phyloP scores from a whole-genome alignment of 306 rosid species.

The Citrullus colocynthis region DNA sequence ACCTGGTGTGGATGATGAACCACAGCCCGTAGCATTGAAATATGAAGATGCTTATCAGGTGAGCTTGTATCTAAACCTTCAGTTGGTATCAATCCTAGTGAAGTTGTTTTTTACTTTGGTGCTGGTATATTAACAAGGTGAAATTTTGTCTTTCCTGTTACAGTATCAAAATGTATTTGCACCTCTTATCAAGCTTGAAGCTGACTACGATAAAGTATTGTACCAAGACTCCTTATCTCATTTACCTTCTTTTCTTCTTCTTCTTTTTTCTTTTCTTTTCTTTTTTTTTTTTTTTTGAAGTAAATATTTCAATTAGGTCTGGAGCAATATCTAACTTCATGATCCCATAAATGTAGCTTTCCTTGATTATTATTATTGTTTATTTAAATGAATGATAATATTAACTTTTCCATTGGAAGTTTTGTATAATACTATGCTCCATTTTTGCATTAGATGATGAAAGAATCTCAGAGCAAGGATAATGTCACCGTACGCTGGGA shows the following conservation, averaged over 20 bases:
- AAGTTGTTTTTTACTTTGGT: background rate
- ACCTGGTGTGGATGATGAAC: conserved; percentile 99
- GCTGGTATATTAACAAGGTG: conserved; percentile 14
- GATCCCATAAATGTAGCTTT: background rate
- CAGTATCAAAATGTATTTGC: conserved; percentile 99
- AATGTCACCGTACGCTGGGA: conserved; percentile 94
- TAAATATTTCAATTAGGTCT: background rate
- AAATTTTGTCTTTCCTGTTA: conserved; percentile 14
- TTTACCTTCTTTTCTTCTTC: background rate
- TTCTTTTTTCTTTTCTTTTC: background rate
- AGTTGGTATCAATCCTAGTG: background rate
- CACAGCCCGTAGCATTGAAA: conserved; percentile 85
- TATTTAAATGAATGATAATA: background rate
- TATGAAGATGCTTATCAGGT: conserved; percentile 99
- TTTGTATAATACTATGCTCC: conserved; percentile 12
- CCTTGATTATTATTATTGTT: background rate
- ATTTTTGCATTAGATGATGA: conserved; percentile 71
- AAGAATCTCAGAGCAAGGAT: conserved; percentile 99
- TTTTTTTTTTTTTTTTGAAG: background rate
- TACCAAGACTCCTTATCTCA: background rate
- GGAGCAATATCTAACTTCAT: background rate
- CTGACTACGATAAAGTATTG: conserved; percentile 92
- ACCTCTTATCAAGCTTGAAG: conserved; percentile 98
- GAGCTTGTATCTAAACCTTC: background rate
- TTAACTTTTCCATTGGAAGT: conserved; percentile 8